Percentiles rank a stretch among this genome's conserved stretches.
Evolutionary conservation across 1,284 basidiomycete genomes (phyloP).

Genomic region (Hypsizygus ulmarius): DNA sequence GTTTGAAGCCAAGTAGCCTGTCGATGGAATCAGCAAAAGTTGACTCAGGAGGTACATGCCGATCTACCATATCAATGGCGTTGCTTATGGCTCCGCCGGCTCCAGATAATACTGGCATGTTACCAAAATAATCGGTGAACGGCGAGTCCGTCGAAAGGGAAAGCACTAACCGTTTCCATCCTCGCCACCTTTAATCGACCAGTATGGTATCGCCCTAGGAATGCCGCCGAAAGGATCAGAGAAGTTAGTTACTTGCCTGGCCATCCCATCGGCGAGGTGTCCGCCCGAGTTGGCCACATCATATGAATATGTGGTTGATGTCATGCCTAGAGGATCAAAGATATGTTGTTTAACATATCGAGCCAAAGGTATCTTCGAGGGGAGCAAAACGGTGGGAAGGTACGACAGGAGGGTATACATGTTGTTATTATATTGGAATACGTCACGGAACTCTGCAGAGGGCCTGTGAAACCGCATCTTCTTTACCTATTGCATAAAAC

Average conservation of each 20-base stretch:
- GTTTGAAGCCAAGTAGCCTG: constrained; percentile 28
- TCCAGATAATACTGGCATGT: constrained; percentile 17
- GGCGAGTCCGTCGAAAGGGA: background rate
- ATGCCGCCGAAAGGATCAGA: constrained; percentile 21
- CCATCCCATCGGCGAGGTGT: constrained; percentile 23
- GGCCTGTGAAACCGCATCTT: constrained; percentile 19
- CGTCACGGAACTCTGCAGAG: constrained; percentile 23
- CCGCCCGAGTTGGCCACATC: constrained; percentile 21
- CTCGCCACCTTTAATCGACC: constrained; percentile 19
- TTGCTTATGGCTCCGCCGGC: constrained; percentile 27
- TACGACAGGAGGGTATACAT: constrained; percentile 24
- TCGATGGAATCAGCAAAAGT: constrained; percentile 2
- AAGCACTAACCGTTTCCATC: constrained; percentile 23
- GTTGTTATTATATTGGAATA: constrained; percentile 25
- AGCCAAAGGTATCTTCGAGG: constrained; percentile 16
- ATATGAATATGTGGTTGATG: constrained; percentile 26
- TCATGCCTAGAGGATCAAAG: constrained; percentile 22
- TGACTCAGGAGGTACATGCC: background rate
- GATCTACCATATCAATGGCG: constrained; percentile 24
- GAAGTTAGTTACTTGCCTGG: constrained; percentile 11
- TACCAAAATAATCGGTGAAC: background rate
- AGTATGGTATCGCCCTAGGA: constrained; percentile 19
- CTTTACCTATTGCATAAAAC: constrained; percentile 13
- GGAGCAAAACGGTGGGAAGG: constrained; percentile 20
- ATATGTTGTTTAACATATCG: constrained; percentile 26